A percentile compares a stretch with the other conserved stretches of the same genome.
phyloP scores from a whole-genome alignment of 305 asterid genomes.

The Plantago coronopus region DNA sequence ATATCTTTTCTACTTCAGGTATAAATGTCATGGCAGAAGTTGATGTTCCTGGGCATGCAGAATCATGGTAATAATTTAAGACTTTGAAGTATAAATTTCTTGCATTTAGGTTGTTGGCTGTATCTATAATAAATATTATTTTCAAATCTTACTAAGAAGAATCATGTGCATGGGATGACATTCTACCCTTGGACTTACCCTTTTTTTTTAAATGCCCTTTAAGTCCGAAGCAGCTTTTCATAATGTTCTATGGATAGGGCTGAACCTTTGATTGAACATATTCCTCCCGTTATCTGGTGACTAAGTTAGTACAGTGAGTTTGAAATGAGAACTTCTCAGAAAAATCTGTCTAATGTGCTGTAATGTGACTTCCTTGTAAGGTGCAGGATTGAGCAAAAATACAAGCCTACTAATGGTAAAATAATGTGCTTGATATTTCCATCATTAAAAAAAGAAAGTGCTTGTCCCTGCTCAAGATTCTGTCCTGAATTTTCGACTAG shows the following conservation, averaged over 20 bases:
- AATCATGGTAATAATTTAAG: constrained; percentile 60
- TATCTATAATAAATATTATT: background rate
- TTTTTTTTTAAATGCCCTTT: background rate
- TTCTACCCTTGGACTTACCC: background rate
- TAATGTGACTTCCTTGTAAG: background rate
- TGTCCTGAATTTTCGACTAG: background rate
- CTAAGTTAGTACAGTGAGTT: background rate
- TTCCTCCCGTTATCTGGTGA: background rate
- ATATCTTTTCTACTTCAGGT: constrained; percentile 39
- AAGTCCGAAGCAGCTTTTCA: background rate
- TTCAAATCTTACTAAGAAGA: background rate
- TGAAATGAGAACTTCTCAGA: background rate
- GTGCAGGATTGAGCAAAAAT: background rate
- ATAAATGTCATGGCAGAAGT: constrained; percentile 94
- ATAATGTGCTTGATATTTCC: background rate
- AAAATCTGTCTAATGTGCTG: background rate
- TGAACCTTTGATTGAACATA: background rate
- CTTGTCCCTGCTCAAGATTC: background rate
- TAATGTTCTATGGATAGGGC: background rate
- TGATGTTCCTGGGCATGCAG: constrained; percentile 96
- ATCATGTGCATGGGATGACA: background rate
- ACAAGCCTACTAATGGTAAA: background rate
- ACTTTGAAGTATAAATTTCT: constrained; percentile 17
- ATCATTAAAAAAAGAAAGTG: too few species aligned
- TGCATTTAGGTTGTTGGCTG: constrained; percentile 14